Conservation (phyloP, 768 basidiomycete genomes). For the Rhizopogon sp. region DNA sequence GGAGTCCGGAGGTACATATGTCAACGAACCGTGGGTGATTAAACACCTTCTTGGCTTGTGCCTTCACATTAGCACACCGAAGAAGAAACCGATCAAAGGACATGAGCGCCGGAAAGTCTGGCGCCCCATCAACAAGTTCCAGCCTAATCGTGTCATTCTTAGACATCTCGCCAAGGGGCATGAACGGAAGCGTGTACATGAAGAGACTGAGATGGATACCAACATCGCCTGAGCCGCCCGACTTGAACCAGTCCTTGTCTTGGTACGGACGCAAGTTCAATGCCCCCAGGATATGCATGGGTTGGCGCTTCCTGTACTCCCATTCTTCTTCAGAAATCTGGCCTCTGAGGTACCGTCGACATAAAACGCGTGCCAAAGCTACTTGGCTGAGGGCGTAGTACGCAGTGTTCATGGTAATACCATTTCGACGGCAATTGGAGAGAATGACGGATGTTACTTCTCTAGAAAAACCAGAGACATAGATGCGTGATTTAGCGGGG, state of each 20-base stretch:
- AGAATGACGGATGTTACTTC: conserved; percentile 27
- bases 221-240: conserved; percentile 39
- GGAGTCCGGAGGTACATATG: conserved; percentile 17
- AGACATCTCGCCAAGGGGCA: conserved; percentile 30
- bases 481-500: conserved; percentile 33
- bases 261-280: conserved; percentile 47
- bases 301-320: conserved; percentile 43
- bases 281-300: conserved; percentile 46
- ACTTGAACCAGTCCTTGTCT: conserved; percentile 37
- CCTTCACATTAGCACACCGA: conserved; percentile 33
- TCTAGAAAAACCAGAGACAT: conserved; percentile 18
- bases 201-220: conserved; percentile 39
- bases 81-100: conserved; percentile 40
- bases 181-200: conserved; percentile 38
- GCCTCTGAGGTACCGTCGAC: conserved; percentile 37
- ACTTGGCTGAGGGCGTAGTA: conserved; percentile 46
- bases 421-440: conserved; percentile 32
- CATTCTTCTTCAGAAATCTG: conserved; percentile 47
- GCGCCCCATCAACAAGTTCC: conserved; percentile 32
- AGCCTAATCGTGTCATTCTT: conserved; percentile 15
- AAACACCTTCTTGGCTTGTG: conserved; percentile 28
- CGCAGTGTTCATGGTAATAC: conserved; percentile 45
- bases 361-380: conserved; percentile 43
- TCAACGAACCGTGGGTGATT: conserved; percentile 43
- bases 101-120: conserved; percentile 35